These are phyloP conservation scores for Capsaspora owczarzaki DNA, from an alignment of 78 protist species.

Conservation along the genomic window DNA sequence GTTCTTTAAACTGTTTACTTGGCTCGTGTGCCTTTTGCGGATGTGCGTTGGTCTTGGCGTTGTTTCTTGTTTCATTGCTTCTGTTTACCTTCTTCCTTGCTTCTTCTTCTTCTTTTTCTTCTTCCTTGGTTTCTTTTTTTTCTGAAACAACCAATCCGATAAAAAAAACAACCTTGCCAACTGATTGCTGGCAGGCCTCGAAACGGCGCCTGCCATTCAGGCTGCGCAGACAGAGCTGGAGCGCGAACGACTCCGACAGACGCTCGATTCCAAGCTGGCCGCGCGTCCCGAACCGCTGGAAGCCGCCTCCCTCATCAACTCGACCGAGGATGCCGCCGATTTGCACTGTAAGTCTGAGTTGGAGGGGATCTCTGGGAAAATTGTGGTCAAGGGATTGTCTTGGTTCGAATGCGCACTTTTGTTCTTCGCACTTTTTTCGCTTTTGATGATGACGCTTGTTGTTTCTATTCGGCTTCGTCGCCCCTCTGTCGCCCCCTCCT, in stretches of 20 bases:
- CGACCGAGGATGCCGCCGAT: not conserved
- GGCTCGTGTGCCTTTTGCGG: not conserved
- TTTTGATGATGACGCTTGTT: too few species aligned
- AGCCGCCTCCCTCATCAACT: not conserved
- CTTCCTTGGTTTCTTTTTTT: too few species aligned
- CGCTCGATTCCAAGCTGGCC: not conserved
- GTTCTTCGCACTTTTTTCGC: too few species aligned
- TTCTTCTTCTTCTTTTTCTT: too few species aligned
- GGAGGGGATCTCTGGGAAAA: too few species aligned
- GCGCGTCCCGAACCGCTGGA: not conserved
- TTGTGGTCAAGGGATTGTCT: too few species aligned
- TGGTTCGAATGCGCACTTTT: too few species aligned
- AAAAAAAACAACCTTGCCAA: too few species aligned
- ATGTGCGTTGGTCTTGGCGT: not conserved
- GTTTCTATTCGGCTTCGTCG: too few species aligned
- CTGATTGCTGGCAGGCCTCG: not conserved
- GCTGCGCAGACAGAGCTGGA: not conserved
- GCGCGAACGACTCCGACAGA: not conserved
- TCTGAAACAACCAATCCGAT: too few species aligned
- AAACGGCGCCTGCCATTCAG: not conserved
- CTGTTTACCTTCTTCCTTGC: not conserved
- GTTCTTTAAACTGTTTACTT: not conserved
- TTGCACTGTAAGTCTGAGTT: not conserved
- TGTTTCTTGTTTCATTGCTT: not conserved
- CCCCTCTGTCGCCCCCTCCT: too few species aligned